Evolutionary conservation across 495 filamentous ascomycete species (phyloP).

Genomic region (Trypethelium eluteriae): DNA sequence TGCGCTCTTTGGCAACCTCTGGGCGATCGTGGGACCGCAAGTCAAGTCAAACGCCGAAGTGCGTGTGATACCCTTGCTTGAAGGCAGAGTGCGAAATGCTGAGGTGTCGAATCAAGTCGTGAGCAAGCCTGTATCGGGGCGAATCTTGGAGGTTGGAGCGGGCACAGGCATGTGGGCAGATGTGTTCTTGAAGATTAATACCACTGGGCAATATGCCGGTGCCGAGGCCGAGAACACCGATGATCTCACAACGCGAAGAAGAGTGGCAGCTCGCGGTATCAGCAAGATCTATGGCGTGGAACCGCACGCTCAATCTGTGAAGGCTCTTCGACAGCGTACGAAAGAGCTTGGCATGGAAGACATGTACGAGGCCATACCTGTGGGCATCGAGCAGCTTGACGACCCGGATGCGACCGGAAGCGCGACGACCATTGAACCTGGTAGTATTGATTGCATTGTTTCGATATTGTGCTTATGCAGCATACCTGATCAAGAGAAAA

Average conservation of each 20-base stretch:
- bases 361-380: slow-evolving; percentile 58
- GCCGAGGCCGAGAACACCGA: background rate
- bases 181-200: slow-evolving; percentile 33
- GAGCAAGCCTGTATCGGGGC: slow-evolving; percentile 23
- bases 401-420: slow-evolving; percentile 32
- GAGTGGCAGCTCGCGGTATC: slow-evolving; percentile 29
- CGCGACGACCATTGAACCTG: slow-evolving; percentile 35
- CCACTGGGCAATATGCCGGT: slow-evolving; percentile 4
- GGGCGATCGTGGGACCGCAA: slow-evolving; percentile 24
- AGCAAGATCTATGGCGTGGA: slow-evolving; percentile 60
- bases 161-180: slow-evolving; percentile 45
- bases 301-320: slow-evolving; percentile 53
- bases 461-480: slow-evolving; percentile 65
- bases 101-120: background rate
- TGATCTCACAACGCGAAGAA: background rate
- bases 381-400: slow-evolving; percentile 50
- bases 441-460: slow-evolving; percentile 59
- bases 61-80: slow-evolving; percentile 24
- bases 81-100: slow-evolving; percentile 16
- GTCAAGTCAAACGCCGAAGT: slow-evolving; percentile 15
- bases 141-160: slow-evolving; percentile 46
- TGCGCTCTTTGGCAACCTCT: slow-evolving; percentile 26
- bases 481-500: slow-evolving; percentile 54
- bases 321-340: slow-evolving; percentile 41
- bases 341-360: slow-evolving; percentile 44